Evolutionary conservation across 73 alveolate species (phyloP).

Genomic region (Paramecium bursaria): DNA sequence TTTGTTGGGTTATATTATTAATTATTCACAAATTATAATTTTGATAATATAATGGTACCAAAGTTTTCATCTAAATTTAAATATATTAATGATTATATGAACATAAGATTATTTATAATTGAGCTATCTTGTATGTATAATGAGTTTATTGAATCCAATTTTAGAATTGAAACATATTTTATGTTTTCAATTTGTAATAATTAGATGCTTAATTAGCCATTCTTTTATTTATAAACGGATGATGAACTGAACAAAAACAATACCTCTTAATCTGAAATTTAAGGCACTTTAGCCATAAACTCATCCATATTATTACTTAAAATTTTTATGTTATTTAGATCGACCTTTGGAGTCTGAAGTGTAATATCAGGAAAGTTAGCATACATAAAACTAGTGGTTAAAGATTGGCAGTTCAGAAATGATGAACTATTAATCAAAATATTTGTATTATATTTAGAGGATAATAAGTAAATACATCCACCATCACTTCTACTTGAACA

Average conservation of each 20-base stretch:
- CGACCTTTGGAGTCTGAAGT: neutral
- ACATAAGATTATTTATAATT: neutral
- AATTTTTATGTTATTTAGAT: neutral
- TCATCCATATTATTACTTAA: neutral
- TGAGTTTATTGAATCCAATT: neutral
- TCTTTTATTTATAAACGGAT: constrained; percentile 8
- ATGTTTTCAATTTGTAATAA: neutral
- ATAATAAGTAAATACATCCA: constrained; percentile 23
- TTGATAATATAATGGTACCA: constrained; percentile 2
- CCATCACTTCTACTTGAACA: constrained; percentile 31
- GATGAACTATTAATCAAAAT: neutral
- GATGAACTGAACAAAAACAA: neutral
- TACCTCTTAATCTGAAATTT: neutral
- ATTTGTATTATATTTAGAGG: neutral
- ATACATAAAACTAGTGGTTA: neutral
- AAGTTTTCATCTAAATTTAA: neutral
- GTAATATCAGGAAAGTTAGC: neutral
- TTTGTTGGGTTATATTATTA: neutral
- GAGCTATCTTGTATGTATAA: neutral
- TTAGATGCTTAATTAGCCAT: neutral
- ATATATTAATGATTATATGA: neutral
- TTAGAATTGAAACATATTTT: neutral
- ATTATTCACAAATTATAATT: neutral
- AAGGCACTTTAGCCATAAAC: neutral
- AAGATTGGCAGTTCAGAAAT: constrained; percentile 32